Evolutionary conservation across 176 grass and related monocot genomes (phyloP), one percentile per base, ranked within the genome.

Genomic region (Oryza officinalis): DNA sequence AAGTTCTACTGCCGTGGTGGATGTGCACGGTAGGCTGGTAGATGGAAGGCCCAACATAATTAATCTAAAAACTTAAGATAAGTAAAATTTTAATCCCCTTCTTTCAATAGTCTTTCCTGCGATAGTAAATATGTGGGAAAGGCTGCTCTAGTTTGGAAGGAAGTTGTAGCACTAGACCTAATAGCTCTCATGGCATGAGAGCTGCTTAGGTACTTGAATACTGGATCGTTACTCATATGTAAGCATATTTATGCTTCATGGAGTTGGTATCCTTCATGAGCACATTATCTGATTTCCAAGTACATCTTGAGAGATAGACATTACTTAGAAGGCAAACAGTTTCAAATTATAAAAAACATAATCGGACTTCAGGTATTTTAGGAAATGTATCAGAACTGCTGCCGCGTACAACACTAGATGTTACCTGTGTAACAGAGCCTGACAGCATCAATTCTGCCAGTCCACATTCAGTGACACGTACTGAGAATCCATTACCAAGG

Each of bases 351-450:
- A 68, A 43, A 35, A 68, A 52, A 61, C 17, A 17, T 71, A 71
- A 57, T 13, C 13, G 22, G n/a, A 44, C 14, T 54, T 71, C 28
- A 37, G 45, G 22, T 84, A 22, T 80, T 75, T 38, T 22, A 60
- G 8, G 32, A 2, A 80, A 14, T 8, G 8, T 35, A 80, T 27
- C 13, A 49, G 44, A 20, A 49, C 43, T 77, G 71, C 15, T 63
- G 31, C 26, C 30, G 49, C 20, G 57, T 66, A 25, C 49, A 44
- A 75, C 67, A 41, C 38, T 70, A 32, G 65, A 71, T 23, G 17
- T 78, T 93, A 98, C 95, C 91, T 99, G 96, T 77, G 77, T 84
- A 73, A 87, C 96, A 77, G 93, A 94, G 74, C 47, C 80, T 73
- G 87, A 76, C 71, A 72, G 65, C 70, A 81, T 79, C 61, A 90